These are phyloP conservation scores for Stephania yunnanensis DNA, from an alignment of 164 flowering plant species.

Conservation along the genomic window DNA sequence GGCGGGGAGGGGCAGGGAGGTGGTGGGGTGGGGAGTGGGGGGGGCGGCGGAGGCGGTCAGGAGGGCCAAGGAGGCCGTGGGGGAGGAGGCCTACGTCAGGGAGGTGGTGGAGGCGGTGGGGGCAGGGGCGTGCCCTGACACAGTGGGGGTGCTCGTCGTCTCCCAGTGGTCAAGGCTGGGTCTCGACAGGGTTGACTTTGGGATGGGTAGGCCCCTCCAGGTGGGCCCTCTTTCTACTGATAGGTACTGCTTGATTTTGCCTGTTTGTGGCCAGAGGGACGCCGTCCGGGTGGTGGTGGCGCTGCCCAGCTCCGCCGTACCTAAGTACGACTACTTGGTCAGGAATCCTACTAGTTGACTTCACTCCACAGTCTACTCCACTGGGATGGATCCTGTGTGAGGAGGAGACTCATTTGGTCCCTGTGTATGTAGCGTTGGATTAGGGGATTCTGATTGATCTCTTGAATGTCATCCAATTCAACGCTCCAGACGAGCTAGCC, in stretches of 20 bases:
- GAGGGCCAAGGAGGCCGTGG: slow-evolving; percentile 48
- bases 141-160: slow-evolving; percentile 55
- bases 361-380: too few relatives aligned
- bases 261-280: slow-evolving; percentile 32
- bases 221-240: slow-evolving; percentile 52
- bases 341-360: slow-evolving; percentile 19
- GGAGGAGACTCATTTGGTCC: too few relatives aligned
- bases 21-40: slow-evolving; percentile 40
- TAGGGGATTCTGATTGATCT: too few relatives aligned
- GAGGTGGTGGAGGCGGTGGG: slow-evolving; percentile 39
- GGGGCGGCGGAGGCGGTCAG: slow-evolving; percentile 37
- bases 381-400: too few relatives aligned
- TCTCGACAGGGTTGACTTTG: slow-evolving; percentile 63
- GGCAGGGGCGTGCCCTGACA: slow-evolving; percentile 45
- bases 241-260: slow-evolving; percentile 55
- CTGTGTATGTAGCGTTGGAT: too few relatives aligned
- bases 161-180: slow-evolving; percentile 80
- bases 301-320: slow-evolving; percentile 42
- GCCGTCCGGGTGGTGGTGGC: slow-evolving; percentile 65
- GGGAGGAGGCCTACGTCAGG: slow-evolving; percentile 38
- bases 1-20: slow-evolving; percentile 32
- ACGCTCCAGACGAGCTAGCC: too few relatives aligned
- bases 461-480: too few relatives aligned
- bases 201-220: slow-evolving; percentile 56
- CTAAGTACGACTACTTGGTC: slow-evolving; percentile 33